phyloP scores from a whole-genome alignment of 2,329 filamentous ascomycete species.

The Neonectria punicea region DNA sequence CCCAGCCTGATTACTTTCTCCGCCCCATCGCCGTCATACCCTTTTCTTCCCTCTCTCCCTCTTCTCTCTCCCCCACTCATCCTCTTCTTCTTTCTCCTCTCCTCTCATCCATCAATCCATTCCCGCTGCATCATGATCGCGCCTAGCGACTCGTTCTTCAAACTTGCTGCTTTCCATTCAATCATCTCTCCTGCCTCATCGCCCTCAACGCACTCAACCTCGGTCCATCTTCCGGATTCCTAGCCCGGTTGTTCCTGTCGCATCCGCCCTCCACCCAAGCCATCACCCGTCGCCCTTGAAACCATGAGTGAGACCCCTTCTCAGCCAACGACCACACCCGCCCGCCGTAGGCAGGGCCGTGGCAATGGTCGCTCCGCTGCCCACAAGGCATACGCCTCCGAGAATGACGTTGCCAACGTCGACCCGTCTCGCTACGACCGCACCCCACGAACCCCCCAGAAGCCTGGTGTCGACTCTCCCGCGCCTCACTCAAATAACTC shows the following conservation, averaged over 20 bases:
- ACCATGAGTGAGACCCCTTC: conserved; percentile 49
- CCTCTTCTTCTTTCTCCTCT: conserved; percentile 23
- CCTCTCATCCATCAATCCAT: conserved; percentile 29
- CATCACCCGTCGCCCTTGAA: conserved; percentile 20
- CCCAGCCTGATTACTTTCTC: conserved; percentile 7
- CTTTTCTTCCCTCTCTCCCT: conserved; percentile 18
- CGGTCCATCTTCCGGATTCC: conserved; percentile 34
- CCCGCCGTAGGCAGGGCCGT: conserved; percentile 53
- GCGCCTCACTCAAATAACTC: conserved; percentile 42
- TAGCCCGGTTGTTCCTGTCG: conserved; percentile 31
- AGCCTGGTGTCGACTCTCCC: conserved; percentile 51
- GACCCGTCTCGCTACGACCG: conserved; percentile 48
- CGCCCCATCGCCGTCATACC: conserved; percentile 35
- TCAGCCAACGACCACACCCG: conserved; percentile 49
- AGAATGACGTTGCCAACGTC: conserved; percentile 58
- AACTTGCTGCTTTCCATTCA: conserved; percentile 35
- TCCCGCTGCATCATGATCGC: conserved; percentile 41
- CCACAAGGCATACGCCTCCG: conserved; percentile 68
- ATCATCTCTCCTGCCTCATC: conserved; percentile 30
- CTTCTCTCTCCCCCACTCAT: background rate
- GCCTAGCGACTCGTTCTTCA: conserved; percentile 34
- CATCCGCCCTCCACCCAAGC: conserved; percentile 21
- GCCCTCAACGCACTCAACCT: conserved; percentile 22
- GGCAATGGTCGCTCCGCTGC: conserved; percentile 53
- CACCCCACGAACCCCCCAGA: conserved; percentile 60